Percentiles rank a stretch among this genome's conserved stretches.
Conservation (phyloP, 306 rosid genomes). For the Pyrus betulifolia region DNA sequence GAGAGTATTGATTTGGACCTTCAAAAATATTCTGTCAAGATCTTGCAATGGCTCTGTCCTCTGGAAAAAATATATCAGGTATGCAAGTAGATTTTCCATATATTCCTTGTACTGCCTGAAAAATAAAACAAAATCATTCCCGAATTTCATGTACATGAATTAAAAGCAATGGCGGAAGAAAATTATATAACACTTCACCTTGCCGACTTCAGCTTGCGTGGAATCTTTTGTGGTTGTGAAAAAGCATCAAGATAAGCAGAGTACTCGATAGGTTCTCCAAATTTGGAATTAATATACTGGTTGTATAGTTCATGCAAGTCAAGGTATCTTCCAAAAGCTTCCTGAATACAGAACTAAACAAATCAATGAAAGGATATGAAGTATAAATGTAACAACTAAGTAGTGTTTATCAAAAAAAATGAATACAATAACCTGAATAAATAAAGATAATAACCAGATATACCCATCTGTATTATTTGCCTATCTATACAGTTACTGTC, state of each 20-base stretch:
- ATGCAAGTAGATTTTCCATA: slow-evolving; percentile 61
- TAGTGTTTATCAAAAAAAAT: background rate
- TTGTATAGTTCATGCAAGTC: slow-evolving; percentile 82
- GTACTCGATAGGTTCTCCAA: slow-evolving; percentile 91
- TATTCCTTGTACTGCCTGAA: slow-evolving; percentile 81
- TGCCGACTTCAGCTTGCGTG: slow-evolving; percentile 57
- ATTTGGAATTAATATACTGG: slow-evolving; percentile 76
- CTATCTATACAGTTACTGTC: background rate
- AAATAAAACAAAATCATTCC: slow-evolving; percentile 5
- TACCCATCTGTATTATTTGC: background rate
- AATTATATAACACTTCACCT: slow-evolving; percentile 29
- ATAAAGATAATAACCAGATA: background rate
- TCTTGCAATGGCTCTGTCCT: slow-evolving; percentile 97
- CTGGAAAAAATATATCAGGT: slow-evolving; percentile 70
- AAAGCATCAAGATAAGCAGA: slow-evolving; percentile 77
- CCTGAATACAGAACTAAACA: slow-evolving; percentile 37
- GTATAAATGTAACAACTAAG: background rate
- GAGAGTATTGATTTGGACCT: slow-evolving; percentile 36
- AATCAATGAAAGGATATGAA: background rate
- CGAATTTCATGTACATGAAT: background rate
- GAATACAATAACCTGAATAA: background rate
- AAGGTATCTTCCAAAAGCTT: slow-evolving; percentile 79
- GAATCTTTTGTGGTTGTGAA: slow-evolving; percentile 64
- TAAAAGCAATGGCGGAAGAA: background rate
- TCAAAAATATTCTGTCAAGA: slow-evolving; percentile 73